Evolutionary conservation across 306 rosid genomes (phyloP).

Genomic region (Cucurbita pepo): DNA sequence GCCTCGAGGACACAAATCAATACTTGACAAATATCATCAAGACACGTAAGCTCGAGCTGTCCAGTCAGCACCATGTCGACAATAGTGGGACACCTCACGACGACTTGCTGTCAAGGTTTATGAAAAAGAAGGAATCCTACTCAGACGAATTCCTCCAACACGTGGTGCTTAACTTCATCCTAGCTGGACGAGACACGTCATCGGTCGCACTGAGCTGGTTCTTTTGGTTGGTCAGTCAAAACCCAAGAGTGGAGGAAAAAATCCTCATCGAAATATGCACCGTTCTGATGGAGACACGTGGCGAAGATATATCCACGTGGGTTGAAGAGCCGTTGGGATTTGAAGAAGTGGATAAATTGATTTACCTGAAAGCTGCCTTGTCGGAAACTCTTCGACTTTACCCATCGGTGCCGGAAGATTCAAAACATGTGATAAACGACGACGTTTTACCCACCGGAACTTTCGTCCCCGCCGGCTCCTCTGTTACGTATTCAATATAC

Average conservation of each 20-base stretch:
- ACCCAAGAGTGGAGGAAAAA: constrained; percentile 50
- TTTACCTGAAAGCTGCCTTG: constrained; percentile 58
- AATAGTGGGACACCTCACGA: constrained; percentile 28
- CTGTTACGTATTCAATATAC: constrained; percentile 57
- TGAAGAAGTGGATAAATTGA: constrained; percentile 64
- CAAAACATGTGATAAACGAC: constrained; percentile 49
- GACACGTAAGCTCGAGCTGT: constrained; percentile 43
- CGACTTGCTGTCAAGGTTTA: constrained; percentile 63
- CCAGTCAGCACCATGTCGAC: neutral
- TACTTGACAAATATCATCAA: constrained; percentile 44
- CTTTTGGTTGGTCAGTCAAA: constrained; percentile 45
- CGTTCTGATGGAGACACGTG: constrained; percentile 59
- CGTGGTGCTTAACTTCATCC: constrained; percentile 82
- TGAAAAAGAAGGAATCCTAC: constrained; percentile 68
- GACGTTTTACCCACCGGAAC: constrained; percentile 60
- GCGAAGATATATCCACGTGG: constrained; percentile 32
- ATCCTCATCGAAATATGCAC: constrained; percentile 48
- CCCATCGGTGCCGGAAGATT: constrained; percentile 86
- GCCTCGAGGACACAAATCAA: constrained; percentile 31
- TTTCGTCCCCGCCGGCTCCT: constrained; percentile 53
- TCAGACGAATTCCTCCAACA: constrained; percentile 53
- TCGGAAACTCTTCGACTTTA: constrained; percentile 73
- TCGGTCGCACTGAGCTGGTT: constrained; percentile 82
- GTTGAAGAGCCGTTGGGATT: constrained; percentile 43
- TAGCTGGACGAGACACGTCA: constrained; percentile 94